These are phyloP conservation scores for Begonia masoniana DNA, from an alignment of 306 rosid genomes.

Conservation along the genomic window DNA sequence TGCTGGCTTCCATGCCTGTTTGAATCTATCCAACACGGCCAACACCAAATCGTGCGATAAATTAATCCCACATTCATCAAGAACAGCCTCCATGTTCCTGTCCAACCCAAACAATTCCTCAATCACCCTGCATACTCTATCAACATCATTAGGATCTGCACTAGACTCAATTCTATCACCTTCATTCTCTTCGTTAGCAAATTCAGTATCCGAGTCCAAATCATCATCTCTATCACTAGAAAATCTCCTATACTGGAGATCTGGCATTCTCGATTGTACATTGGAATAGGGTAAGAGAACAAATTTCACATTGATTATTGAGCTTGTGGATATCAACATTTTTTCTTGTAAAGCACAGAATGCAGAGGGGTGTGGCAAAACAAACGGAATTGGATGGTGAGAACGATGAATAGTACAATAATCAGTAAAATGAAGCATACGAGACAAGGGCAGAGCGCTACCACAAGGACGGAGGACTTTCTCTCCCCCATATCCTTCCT, in stretches of 20 bases:
- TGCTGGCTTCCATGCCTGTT: constrained; percentile 76
- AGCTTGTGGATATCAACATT: constrained; percentile 22
- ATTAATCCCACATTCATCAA: constrained; percentile 47
- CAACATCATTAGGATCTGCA: constrained; percentile 48
- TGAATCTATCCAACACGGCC: constrained; percentile 63
- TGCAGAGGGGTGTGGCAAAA: constrained; percentile 77
- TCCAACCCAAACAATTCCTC: constrained; percentile 84
- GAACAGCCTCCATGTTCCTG: constrained; percentile 87
- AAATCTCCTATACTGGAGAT: constrained; percentile 15
- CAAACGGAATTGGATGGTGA: constrained; percentile 58
- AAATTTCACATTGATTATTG: neutral
- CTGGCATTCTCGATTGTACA: constrained; percentile 11
- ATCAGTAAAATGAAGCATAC: constrained; percentile 60
- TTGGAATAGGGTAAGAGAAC: neutral
- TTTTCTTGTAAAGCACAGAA: constrained; percentile 42
- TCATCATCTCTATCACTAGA: constrained; percentile 14
- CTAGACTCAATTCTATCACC: constrained; percentile 14
- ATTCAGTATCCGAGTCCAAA: constrained; percentile 26
- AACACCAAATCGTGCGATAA: constrained; percentile 71
- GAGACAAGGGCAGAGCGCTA: constrained; percentile 78
- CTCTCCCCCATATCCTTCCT: constrained; percentile 24
- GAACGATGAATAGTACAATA: constrained; percentile 38
- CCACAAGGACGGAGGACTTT: constrained; percentile 43
- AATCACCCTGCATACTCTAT: constrained; percentile 69
- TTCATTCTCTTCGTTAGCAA: constrained; percentile 12